Evolutionary conservation across 1,139 yeast genomes (phyloP).

Genomic region (Candida sanyaensis): DNA sequence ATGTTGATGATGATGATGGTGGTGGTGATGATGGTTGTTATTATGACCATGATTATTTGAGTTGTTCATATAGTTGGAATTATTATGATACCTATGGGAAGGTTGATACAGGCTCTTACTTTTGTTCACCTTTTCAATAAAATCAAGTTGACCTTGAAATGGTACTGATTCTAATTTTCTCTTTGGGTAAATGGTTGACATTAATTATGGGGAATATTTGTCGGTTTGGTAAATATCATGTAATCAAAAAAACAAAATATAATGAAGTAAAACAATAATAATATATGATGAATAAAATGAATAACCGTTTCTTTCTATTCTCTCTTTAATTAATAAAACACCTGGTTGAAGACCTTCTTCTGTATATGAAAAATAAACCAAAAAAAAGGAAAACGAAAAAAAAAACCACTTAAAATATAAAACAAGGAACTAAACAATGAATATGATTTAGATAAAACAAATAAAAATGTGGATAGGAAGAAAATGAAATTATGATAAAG

Average conservation of each 20-base stretch:
- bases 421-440: constrained; percentile 2
- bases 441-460: not conserved
- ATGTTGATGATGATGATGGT: constrained; percentile 11
- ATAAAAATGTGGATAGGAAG: not conserved
- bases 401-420: constrained; percentile 1
- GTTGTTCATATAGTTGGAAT: not conserved
- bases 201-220: constrained; percentile 3
- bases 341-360: constrained; percentile 2
- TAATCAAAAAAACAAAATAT: not conserved
- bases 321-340: not conserved
- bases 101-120: constrained; percentile 15
- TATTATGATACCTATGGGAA: constrained; percentile 13
- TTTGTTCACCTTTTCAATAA: constrained; percentile 20
- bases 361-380: not conserved
- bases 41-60: not conserved
- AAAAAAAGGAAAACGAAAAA: not conserved
- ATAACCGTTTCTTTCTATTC: not conserved
- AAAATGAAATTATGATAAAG: not conserved
- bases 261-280: constrained; percentile 1
- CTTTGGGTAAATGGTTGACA: constrained; percentile 24
- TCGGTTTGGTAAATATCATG: constrained; percentile 6
- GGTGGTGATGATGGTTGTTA: constrained; percentile 8
- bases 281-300: constrained; percentile 1
- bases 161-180: constrained; percentile 30
- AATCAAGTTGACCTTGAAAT: constrained; percentile 31